phyloP scores from a whole-genome alignment of 2,329 filamentous ascomycete genomes.

The Metarhizium brunneum region DNA sequence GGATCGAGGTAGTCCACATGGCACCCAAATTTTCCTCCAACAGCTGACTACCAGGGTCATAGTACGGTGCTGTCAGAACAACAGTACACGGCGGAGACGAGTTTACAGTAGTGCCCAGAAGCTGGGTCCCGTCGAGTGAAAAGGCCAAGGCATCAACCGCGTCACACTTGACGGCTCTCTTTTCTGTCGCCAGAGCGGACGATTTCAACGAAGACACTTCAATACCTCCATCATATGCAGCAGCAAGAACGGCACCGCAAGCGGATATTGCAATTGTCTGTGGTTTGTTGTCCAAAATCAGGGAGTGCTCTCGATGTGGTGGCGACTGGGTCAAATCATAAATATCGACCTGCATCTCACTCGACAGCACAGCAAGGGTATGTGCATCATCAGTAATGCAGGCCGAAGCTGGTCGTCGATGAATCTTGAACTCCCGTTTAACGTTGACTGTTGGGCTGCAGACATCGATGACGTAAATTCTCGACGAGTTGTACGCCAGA shows the following conservation, averaged over 20 bases:
- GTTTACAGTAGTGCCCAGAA: constrained; percentile 65
- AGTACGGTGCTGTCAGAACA: constrained; percentile 71
- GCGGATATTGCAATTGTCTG: constrained; percentile 73
- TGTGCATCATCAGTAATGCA: constrained; percentile 73
- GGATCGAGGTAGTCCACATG: constrained; percentile 77
- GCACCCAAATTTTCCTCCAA: constrained; percentile 60
- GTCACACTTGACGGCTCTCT: constrained; percentile 70
- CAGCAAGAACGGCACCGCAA: constrained; percentile 71
- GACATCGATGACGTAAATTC: constrained; percentile 71
- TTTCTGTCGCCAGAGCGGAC: constrained; percentile 53
- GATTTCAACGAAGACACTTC: constrained; percentile 71
- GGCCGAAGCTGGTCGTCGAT: constrained; percentile 64
- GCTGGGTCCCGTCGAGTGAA: constrained; percentile 67
- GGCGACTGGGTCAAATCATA: constrained; percentile 60
- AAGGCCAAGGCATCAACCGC: constrained; percentile 66
- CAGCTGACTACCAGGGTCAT: constrained; percentile 59
- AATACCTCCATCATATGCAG: constrained; percentile 81
- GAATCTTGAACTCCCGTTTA: constrained; percentile 69
- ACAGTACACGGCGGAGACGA: constrained; percentile 60
- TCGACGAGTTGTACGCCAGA: constrained; percentile 75
- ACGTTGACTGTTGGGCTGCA: constrained; percentile 51
- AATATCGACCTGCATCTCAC: constrained; percentile 76
- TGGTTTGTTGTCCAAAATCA: constrained; percentile 70
- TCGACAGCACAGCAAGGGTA: constrained; percentile 69
- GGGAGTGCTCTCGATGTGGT: constrained; percentile 61